Base-by-base conservation (phyloP, 768 basidiomycete genomes). In the Mycena leptocephala region DNA sequence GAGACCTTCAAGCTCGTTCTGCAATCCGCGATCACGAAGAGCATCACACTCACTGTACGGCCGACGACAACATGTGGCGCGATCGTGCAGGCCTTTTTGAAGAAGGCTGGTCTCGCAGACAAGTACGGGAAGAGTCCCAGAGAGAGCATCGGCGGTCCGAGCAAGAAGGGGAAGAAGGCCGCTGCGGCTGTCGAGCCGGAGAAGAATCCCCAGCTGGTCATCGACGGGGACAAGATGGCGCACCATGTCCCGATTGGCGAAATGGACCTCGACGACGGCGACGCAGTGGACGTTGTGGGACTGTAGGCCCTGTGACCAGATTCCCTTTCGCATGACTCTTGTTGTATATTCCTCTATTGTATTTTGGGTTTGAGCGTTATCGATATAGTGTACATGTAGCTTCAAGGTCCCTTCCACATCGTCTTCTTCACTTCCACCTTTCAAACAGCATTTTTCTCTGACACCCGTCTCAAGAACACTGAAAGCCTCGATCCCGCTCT, bases 251-350 rank as follows among this genome's bases (percentile, higher is more conserved):
- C 89, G 74, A 95, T 96, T 71, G 89, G 93, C 14, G 90, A 91
- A 18, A 89, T 90, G 24, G 95, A 94, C 74, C 78, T 96, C 75
- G 95, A 96, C 77, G 95, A 96, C 76, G 95, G 95, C 0, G 95
- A 96, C 83, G 81, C 92, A 86, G 90, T 96, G 24, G 95, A 96
- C 72, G 90, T 96, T 43, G 89, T 92, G 74, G 95, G 92, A 20
- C 78, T 95, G 51, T 91, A 75, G 69, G n/a, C 63, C 28, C 14
- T 32, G 8, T 37, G 46, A 11, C 14, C 26, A n/a, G 24, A 24
- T 24, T 39, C 24, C 9, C 11, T 10, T 9, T 26, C 26, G 20
- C 32, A 16, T 65, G 48, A 32, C 58, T 64, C 55, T 26, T 43
- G 5, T 24, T 53, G 22, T 66, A 43, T 46, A 39, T 75, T 56